These are phyloP conservation scores for Colletotrichum cereale DNA, from an alignment of 2,329 filamentous ascomycete species.

Conservation along the genomic window DNA sequence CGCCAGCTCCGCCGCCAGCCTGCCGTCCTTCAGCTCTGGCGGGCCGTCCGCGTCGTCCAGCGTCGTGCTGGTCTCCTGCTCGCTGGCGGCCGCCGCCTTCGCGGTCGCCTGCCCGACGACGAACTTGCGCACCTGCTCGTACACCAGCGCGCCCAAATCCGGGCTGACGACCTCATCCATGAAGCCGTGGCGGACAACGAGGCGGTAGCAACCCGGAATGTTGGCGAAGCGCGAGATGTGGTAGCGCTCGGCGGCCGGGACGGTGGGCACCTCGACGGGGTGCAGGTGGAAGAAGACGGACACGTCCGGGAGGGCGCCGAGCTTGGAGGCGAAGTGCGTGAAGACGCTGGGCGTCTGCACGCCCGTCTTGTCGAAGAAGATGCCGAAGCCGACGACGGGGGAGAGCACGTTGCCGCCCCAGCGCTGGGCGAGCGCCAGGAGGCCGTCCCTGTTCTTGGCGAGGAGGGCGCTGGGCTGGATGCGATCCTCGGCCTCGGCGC, in stretches of 20 bases:
- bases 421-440: slow-evolving; percentile 50
- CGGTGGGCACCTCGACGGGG: slow-evolving; percentile 69
- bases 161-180: slow-evolving; percentile 78
- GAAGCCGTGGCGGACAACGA: slow-evolving; percentile 79
- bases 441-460: slow-evolving; percentile 42
- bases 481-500: slow-evolving; percentile 73
- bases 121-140: slow-evolving; percentile 67
- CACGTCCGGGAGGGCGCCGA: slow-evolving; percentile 75
- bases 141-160: slow-evolving; percentile 71
- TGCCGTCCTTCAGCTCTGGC: slow-evolving; percentile 44
- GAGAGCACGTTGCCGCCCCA: slow-evolving; percentile 59
- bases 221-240: slow-evolving; percentile 56
- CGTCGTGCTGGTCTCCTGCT: slow-evolving; percentile 26
- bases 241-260: slow-evolving; percentile 62
- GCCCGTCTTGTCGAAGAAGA: slow-evolving; percentile 85
- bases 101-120: slow-evolving; percentile 53
- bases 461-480: slow-evolving; percentile 61
- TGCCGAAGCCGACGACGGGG: slow-evolving; percentile 70
- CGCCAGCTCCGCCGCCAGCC: slow-evolving; percentile 55
- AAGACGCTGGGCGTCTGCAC: slow-evolving; percentile 75
- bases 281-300: slow-evolving; percentile 82
- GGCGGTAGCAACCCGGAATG: slow-evolving; percentile 74
- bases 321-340: slow-evolving; percentile 79
- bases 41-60: slow-evolving; percentile 30
- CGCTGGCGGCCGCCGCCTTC: slow-evolving; percentile 39